Evolutionary conservation across 352 stramenopile species (phyloP).

Genomic region (Pythium dissotocum): DNA sequence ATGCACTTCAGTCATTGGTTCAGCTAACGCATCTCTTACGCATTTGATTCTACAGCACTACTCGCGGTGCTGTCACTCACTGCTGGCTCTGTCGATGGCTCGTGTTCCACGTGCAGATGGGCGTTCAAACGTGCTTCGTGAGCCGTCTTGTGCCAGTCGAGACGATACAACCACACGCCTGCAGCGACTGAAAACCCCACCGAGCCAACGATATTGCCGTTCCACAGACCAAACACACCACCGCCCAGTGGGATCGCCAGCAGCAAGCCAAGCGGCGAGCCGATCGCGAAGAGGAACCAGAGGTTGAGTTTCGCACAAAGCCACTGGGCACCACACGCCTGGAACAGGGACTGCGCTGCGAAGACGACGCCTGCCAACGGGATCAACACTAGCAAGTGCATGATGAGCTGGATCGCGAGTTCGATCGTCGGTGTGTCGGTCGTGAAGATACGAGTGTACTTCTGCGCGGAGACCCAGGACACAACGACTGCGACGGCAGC

Average conservation of each 20-base stretch:
- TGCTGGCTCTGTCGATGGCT: constrained; percentile 11
- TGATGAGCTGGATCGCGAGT: constrained; percentile 36
- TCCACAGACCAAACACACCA: constrained; percentile 60
- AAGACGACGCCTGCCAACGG: constrained; percentile 41
- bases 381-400: constrained; percentile 37
- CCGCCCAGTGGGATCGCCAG: constrained; percentile 44
- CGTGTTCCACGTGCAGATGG: constrained; percentile 34
- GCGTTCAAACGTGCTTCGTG: constrained; percentile 50
- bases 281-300: constrained; percentile 48
- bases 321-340: constrained; percentile 49
- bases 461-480: constrained; percentile 31
- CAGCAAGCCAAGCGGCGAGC: constrained; percentile 43
- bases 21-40: neutral
- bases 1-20: neutral
- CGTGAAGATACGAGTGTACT: constrained; percentile 46
- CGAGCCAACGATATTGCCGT: constrained; percentile 49
- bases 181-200: constrained; percentile 40
- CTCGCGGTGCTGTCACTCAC: neutral
- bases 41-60: neutral
- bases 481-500: constrained; percentile 34
- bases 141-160: constrained; percentile 59
- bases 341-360: constrained; percentile 46
- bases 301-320: constrained; percentile 63
- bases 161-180: constrained; percentile 43
- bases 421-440: constrained; percentile 33